phyloP scores from a whole-genome alignment of 2,329 filamentous ascomycete genomes.

The Pestalotiopsis sp. region DNA sequence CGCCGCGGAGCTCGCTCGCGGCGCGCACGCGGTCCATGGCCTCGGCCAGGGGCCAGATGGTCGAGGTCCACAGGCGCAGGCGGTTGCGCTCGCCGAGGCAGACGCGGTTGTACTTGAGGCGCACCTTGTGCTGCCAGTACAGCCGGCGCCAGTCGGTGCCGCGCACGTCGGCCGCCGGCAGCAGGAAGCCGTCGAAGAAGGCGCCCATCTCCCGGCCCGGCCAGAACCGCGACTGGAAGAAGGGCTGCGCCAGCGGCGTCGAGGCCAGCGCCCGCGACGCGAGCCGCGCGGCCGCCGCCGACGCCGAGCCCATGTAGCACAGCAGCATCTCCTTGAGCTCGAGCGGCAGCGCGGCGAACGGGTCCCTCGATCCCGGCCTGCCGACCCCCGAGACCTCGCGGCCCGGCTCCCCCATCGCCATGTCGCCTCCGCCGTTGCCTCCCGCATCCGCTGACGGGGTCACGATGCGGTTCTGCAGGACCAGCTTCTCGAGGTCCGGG shows the following conservation, averaged over 20 bases:
- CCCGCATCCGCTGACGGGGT: background rate
- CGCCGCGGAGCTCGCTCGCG: constrained; percentile 20
- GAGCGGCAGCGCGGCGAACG: constrained; percentile 22
- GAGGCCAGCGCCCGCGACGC: constrained; percentile 25
- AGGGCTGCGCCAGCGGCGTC: constrained; percentile 22
- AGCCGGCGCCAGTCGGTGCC: constrained; percentile 25
- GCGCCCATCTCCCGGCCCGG: constrained; percentile 23
- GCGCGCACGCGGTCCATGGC: constrained; percentile 20
- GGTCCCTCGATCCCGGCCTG: constrained; percentile 14
- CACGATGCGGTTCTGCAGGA: constrained; percentile 17
- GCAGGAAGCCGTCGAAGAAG: constrained; percentile 27
- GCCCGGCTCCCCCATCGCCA: background rate
- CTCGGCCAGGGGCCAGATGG: constrained; percentile 20
- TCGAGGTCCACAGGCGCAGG: constrained; percentile 27
- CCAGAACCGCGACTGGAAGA: constrained; percentile 29
- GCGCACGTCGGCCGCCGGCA: constrained; percentile 12
- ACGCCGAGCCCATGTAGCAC: constrained; percentile 20
- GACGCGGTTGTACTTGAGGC: constrained; percentile 19
- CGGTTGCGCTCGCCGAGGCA: constrained; percentile 26
- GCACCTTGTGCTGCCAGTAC: constrained; percentile 20
- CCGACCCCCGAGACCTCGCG: background rate
- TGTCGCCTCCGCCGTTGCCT: background rate
- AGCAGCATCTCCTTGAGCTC: constrained; percentile 27
- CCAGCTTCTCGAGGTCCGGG: constrained; percentile 21
- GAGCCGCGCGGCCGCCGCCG: constrained; percentile 21